Evolutionary conservation across 139 green algal species (phyloP).

Genomic region (Chlamydomonas sphaeroides): DNA sequence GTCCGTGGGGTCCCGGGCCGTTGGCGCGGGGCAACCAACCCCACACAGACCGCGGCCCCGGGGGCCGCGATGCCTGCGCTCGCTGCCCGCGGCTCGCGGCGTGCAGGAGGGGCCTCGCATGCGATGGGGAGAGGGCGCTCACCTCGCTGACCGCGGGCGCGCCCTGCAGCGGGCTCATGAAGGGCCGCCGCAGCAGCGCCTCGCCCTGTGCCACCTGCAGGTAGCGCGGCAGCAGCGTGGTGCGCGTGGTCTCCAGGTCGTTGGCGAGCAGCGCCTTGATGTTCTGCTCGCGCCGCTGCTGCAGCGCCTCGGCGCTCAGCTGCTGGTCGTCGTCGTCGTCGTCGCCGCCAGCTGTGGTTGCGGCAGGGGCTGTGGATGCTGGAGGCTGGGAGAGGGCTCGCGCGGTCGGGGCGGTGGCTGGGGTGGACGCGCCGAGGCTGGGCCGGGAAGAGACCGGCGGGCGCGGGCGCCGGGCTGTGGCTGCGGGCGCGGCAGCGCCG

Average conservation of each 20-base stretch:
- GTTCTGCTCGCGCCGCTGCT: slow-evolving; percentile 58
- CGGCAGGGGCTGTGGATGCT: too few relatives aligned
- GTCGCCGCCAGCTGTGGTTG: not conserved
- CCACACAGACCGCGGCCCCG: too few relatives aligned
- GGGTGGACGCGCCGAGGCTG: too few relatives aligned
- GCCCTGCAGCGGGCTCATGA: slow-evolving; percentile 49
- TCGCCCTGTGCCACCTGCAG: slow-evolving; percentile 59
- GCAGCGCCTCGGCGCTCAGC: slow-evolving; percentile 7
- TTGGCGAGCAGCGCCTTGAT: slow-evolving; percentile 70
- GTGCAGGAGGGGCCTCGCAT: too few relatives aligned
- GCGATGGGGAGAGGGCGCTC: too few relatives aligned
- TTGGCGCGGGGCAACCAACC: not conserved
- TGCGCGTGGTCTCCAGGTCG: slow-evolving; percentile 58
- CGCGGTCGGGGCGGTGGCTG: too few relatives aligned
- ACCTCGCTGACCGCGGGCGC: slow-evolving; percentile 1
- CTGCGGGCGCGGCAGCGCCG: too few relatives aligned
- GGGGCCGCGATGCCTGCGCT: too few relatives aligned
- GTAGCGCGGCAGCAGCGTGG: slow-evolving; percentile 73
- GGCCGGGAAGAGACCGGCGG: too few relatives aligned
- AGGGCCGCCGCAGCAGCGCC: slow-evolving; percentile 64
- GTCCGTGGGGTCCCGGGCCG: not conserved
- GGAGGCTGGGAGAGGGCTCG: too few relatives aligned
- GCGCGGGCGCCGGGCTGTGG: too few relatives aligned
- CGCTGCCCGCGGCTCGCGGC: too few relatives aligned
- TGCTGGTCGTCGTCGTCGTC: not conserved